Evolutionary conservation across 2,329 filamentous ascomycete genomes (phyloP).

Genomic region (Neurospora sp.): DNA sequence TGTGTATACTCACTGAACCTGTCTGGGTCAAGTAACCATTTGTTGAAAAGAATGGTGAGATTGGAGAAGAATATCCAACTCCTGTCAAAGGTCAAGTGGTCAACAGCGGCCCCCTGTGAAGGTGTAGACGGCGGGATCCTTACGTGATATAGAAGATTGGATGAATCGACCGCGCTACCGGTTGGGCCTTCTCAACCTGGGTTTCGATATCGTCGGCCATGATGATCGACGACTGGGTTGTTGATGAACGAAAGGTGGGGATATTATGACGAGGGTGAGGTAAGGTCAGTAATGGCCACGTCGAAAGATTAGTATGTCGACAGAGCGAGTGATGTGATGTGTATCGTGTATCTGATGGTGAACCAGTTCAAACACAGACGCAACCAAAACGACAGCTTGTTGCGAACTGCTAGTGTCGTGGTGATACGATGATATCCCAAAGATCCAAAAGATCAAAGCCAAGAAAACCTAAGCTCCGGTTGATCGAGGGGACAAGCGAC

Average conservation of each 20-base stretch:
- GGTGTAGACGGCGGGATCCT: constrained; percentile 5
- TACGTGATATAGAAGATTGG: constrained; percentile 28
- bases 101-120: not conserved
- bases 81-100: constrained; percentile 21
- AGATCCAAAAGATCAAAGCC: not conserved
- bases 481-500: not conserved
- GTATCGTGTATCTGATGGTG: not conserved
- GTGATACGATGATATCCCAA: not conserved
- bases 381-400: not conserved
- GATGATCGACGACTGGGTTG: not conserved
- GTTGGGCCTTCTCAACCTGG: constrained; percentile 21
- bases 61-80: constrained; percentile 82
- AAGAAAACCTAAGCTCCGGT: not conserved
- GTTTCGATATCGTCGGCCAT: constrained; percentile 15
- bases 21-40: constrained; percentile 69
- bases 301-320: not conserved
- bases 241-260: not conserved
- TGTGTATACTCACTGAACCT: constrained; percentile 55
- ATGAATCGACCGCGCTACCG: constrained; percentile 19
- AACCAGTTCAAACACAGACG: not conserved
- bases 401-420: not conserved
- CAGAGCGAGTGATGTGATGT: not conserved
- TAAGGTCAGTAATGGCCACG: not conserved
- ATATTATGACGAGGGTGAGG: not conserved
- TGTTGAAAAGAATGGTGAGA: constrained; percentile 83